These are phyloP conservation scores for Ustilago hordei DNA, from an alignment of 1,284 basidiomycete genomes.

Conservation along the genomic window DNA sequence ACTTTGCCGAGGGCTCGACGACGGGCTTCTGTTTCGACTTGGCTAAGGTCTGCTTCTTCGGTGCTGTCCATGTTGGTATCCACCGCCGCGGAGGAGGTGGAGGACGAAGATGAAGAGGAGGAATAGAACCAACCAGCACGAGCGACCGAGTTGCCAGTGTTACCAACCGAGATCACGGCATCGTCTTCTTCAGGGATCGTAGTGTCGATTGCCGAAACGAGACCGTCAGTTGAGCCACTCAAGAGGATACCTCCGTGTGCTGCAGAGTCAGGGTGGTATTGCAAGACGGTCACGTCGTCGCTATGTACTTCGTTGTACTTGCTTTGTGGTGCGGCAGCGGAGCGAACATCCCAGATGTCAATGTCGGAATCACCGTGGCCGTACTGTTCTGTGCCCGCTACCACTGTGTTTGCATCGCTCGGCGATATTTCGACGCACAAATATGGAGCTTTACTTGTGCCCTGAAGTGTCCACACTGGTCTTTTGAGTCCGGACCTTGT, in stretches of 20 bases:
- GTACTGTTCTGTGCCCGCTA: conserved; percentile 63
- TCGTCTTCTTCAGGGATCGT: conserved; percentile 63
- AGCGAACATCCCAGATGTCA: conserved; percentile 64
- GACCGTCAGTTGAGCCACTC: conserved; percentile 63
- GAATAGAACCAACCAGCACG: conserved; percentile 59
- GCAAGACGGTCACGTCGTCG: conserved; percentile 64
- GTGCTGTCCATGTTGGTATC: conserved; percentile 31
- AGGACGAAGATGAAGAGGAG: neutral
- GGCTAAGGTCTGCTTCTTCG: conserved; percentile 33
- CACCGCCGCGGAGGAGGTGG: conserved; percentile 13
- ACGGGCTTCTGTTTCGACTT: conserved; percentile 40
- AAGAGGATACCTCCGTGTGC: conserved; percentile 52
- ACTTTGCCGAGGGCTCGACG: conserved; percentile 54
- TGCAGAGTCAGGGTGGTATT: conserved; percentile 54
- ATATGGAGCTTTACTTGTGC: conserved; percentile 54
- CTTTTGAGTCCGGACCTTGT: conserved; percentile 26
- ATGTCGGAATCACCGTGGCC: conserved; percentile 59
- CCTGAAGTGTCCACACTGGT: conserved; percentile 34
- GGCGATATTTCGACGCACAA: conserved; percentile 49
- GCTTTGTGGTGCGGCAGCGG: conserved; percentile 35
- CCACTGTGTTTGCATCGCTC: conserved; percentile 41
- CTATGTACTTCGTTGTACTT: conserved; percentile 66
- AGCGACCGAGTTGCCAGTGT: conserved; percentile 63
- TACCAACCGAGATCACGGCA: conserved; percentile 65
- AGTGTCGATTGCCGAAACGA: conserved; percentile 63